These are phyloP conservation scores for Cichorium intybus DNA, from an alignment of 140 eudicot genomes.

Conservation along the genomic window DNA sequence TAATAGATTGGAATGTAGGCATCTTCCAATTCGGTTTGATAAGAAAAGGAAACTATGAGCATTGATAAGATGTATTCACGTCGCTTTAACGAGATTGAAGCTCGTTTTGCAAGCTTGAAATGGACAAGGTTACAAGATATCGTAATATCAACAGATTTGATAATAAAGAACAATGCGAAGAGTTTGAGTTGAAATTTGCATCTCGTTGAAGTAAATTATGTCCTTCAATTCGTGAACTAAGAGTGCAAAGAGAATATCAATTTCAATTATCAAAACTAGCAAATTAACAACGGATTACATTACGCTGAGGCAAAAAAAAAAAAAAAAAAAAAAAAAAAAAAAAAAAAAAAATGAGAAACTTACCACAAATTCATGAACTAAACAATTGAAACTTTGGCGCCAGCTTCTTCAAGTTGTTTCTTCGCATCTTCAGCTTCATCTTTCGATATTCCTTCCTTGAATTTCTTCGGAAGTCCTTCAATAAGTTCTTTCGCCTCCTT, in stretches of 20 bases:
- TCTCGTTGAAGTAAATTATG: conserved; percentile 5
- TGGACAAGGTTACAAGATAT: neutral
- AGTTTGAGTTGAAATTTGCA: neutral
- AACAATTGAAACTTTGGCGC: conserved; percentile 64
- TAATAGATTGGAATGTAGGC: neutral
- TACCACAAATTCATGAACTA: conserved; percentile 29
- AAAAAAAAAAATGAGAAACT: neutral
- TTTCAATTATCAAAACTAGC: neutral
- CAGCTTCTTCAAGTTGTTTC: conserved; percentile 87
- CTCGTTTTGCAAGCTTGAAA: neutral
- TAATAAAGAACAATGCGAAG: neutral
- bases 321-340: neutral
- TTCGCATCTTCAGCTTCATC: conserved; percentile 80
- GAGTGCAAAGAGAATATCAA: neutral
- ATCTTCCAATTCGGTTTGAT: neutral
- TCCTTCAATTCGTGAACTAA: neutral
- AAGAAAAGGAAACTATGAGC: neutral
- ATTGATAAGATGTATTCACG: neutral
- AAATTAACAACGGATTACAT: conserved; percentile 8
- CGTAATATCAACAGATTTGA: neutral
- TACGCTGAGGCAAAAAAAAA: neutral
- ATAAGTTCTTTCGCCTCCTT: conserved; percentile 79
- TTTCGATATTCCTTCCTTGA: conserved; percentile 54
- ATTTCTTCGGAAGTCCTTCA: conserved; percentile 82
- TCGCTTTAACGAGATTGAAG: neutral